Evolutionary conservation across 495 filamentous ascomycete genomes (phyloP).

Genomic region (Trichoderma erinaceum): DNA sequence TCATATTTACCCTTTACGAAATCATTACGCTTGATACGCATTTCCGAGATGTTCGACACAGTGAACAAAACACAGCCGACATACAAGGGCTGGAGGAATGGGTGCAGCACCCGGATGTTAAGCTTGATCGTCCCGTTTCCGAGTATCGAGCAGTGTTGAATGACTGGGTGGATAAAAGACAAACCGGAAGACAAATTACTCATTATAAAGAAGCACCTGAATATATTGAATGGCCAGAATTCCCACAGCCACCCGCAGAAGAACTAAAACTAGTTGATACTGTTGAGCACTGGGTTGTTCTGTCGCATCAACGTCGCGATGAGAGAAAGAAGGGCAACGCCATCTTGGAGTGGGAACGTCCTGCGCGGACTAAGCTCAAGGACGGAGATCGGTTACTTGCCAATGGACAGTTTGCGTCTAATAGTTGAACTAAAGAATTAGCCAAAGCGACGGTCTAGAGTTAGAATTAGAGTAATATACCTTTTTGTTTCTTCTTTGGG

Average conservation of each 20-base stretch:
- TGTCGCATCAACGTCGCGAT: conserved; percentile 1
- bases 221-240: conserved; percentile 17
- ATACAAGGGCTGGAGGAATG: conserved; percentile 19
- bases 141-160: conserved; percentile 17
- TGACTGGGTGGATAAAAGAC: conserved; percentile 19
- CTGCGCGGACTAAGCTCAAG: conserved; percentile 15
- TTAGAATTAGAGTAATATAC: too few relatives aligned
- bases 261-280: conserved; percentile 8
- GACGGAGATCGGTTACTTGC: conserved; percentile 17
- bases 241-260: conserved; percentile 15
- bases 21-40: conserved; percentile 34
- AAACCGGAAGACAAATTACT: neutral
- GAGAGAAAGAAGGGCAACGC: conserved; percentile 16
- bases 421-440: neutral
- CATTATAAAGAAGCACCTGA: conserved; percentile 17
- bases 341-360: conserved; percentile 19
- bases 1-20: conserved; percentile 37
- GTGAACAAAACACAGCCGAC: conserved; percentile 19
- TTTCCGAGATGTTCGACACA: conserved; percentile 14
- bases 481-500: too few relatives aligned
- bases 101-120: conserved; percentile 24
- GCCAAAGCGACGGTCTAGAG: too few relatives aligned
- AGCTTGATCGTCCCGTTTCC: conserved; percentile 24
- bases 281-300: neutral
- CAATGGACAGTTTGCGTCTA: neutral